phyloP scores from a whole-genome alignment of 2,329 filamentous ascomycete species.

The Acrodontium crateriforme region DNA sequence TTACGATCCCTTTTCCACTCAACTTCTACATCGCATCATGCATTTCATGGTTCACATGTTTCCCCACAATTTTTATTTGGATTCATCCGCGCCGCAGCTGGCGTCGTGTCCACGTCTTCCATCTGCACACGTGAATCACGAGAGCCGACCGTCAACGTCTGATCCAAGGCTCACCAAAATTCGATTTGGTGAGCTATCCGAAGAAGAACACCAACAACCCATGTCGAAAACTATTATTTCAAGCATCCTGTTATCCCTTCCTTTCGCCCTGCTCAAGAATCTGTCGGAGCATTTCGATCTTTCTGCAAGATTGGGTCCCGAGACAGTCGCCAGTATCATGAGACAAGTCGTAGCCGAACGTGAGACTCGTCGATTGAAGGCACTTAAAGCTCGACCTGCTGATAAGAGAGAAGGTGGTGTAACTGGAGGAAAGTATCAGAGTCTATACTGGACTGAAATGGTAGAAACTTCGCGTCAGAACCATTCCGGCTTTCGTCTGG shows the following conservation, averaged over 20 bases:
- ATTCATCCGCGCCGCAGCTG: conserved; percentile 35
- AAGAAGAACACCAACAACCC: conserved; percentile 26
- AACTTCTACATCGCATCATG: conserved; percentile 41
- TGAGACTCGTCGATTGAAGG: conserved; percentile 22
- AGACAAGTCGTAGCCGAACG: conserved; percentile 30
- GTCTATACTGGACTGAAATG: conserved; percentile 22
- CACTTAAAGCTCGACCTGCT: conserved; percentile 9
- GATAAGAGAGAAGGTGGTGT: conserved; percentile 4
- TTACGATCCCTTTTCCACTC: conserved; percentile 42
- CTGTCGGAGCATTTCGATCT: conserved; percentile 49
- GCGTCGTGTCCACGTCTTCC: conserved; percentile 36
- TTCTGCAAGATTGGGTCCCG: conserved; percentile 29
- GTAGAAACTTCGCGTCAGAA: conserved; percentile 24
- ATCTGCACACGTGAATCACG: conserved; percentile 7
- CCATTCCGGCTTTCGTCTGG: conserved; percentile 24
- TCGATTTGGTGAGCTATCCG: conserved; percentile 55
- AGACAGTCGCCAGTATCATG: conserved; percentile 27
- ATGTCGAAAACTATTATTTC: conserved; percentile 42
- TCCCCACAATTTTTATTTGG: conserved; percentile 45
- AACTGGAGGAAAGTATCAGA: conserved; percentile 2
- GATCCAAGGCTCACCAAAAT: conserved; percentile 49
- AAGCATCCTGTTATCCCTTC: conserved; percentile 54
- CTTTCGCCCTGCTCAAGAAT: conserved; percentile 51
- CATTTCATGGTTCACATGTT: conserved; percentile 49
- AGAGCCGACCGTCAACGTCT: conserved; percentile 24